Percentiles rank a stretch among this genome's conserved stretches.
phyloP scores from a whole-genome alignment of 331 rosid genomes.

The Saraca asoca region DNA sequence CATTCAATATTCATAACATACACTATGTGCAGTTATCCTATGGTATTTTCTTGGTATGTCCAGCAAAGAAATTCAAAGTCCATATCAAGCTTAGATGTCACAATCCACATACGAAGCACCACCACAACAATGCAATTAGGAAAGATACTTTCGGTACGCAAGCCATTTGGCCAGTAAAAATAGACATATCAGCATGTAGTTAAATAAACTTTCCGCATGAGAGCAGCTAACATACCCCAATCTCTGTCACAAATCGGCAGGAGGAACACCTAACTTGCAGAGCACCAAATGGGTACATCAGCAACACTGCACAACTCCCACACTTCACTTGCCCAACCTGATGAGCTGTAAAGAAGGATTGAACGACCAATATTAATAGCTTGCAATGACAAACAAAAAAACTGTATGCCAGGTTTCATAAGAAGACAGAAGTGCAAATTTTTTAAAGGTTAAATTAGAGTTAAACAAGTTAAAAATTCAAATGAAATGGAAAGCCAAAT shows the following conservation, averaged over 20 bases:
- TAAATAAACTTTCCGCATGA: too few species aligned
- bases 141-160: too few species aligned
- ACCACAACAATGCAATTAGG: too few species aligned
- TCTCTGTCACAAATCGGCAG: constrained; percentile 69
- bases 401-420: not conserved
- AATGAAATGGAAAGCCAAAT: not conserved
- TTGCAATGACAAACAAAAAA: not conserved
- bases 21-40: not conserved
- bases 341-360: constrained; percentile 59
- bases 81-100: not conserved
- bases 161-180: too few species aligned
- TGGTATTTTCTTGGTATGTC: too few species aligned
- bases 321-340: constrained; percentile 87
- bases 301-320: constrained; percentile 67
- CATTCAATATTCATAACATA: not conserved
- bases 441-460: not conserved
- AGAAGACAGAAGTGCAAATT: not conserved
- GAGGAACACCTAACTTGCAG: constrained; percentile 78
- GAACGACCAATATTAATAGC: constrained; percentile 21
- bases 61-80: not conserved
- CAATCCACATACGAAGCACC: constrained; percentile 6
- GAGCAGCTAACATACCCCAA: constrained; percentile 59
- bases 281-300: constrained; percentile 87
- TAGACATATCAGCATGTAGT: too few species aligned
- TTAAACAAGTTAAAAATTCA: constrained; percentile 18